Conservation (phyloP, 345 rosid species). For the Nephelium lappaceum region DNA sequence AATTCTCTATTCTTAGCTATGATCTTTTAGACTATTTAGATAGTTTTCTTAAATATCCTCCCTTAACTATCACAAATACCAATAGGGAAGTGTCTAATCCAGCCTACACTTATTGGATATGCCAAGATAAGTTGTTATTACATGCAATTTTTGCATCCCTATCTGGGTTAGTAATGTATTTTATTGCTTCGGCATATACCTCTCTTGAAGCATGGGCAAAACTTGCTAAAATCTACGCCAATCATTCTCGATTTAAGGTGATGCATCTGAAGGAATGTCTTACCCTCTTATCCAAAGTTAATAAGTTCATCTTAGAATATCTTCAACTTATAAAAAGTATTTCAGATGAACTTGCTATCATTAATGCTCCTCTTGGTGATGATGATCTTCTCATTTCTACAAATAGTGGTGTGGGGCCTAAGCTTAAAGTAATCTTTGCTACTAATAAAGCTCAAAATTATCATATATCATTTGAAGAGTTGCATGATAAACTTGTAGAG, state of each 20-base stretch:
- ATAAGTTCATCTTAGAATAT: neutral
- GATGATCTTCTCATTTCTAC: neutral
- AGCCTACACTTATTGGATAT: neutral
- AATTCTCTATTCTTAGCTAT: neutral
- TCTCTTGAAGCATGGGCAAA: neutral
- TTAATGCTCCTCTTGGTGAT: neutral
- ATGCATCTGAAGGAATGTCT: neutral
- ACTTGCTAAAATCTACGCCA: neutral
- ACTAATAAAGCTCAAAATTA: too few relatives aligned
- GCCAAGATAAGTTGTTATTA: neutral
- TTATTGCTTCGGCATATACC: neutral
- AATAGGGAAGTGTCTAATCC: neutral
- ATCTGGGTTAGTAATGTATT: neutral
- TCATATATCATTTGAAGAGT: too few relatives aligned
- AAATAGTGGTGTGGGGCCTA: too few relatives aligned
- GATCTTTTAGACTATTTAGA: neutral
- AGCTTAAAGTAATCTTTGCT: too few relatives aligned
- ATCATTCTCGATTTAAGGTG: neutral
- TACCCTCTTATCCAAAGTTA: neutral
- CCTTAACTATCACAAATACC: neutral
- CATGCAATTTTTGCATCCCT: slow-evolving; percentile 1
- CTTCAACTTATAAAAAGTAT: neutral
- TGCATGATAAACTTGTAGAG: too few relatives aligned
- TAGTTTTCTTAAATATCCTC: neutral
- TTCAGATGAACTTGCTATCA: neutral